These are phyloP conservation scores for Fusarium sp. DNA, from an alignment of 2,329 filamentous ascomycete species.

Conservation along the genomic window DNA sequence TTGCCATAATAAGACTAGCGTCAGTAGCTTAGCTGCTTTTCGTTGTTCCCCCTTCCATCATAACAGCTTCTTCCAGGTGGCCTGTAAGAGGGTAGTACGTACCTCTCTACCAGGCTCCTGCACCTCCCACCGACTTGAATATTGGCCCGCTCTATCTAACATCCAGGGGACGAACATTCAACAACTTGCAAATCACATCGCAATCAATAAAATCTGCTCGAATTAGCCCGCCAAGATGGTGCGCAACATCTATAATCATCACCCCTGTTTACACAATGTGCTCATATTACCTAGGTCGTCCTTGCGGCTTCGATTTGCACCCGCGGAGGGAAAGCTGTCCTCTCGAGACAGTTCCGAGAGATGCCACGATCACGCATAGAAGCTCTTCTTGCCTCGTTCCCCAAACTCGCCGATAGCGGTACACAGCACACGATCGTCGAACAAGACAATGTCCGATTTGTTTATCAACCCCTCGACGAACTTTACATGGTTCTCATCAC, in stretches of 20 bases:
- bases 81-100: constrained; percentile 38
- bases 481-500: constrained; percentile 99
- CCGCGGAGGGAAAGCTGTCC: constrained; percentile 95
- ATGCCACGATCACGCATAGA: constrained; percentile 98
- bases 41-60: background rate
- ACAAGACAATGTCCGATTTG: constrained; percentile 99
- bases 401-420: constrained; percentile 94
- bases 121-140: constrained; percentile 46
- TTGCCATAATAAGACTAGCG: constrained; percentile 36
- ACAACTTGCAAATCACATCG: constrained; percentile 36
- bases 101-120: constrained; percentile 24
- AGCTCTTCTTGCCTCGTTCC: constrained; percentile 94
- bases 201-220: constrained; percentile 35
- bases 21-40: background rate
- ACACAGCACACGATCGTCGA: constrained; percentile 99
- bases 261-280: background rate
- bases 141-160: constrained; percentile 46
- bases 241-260: constrained; percentile 32
- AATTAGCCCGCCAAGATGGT: constrained; percentile 54
- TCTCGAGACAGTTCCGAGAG: constrained; percentile 97
- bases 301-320: constrained; percentile 99
- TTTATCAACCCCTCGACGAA: constrained; percentile 98
- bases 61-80: constrained; percentile 39
- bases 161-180: constrained; percentile 44
- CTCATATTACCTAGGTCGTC: constrained; percentile 76